Percentiles rank a stretch among this genome's conserved stretches.
Conservation (phyloP, 2,329 filamentous ascomycete genomes). For the Penicillium sp. region DNA sequence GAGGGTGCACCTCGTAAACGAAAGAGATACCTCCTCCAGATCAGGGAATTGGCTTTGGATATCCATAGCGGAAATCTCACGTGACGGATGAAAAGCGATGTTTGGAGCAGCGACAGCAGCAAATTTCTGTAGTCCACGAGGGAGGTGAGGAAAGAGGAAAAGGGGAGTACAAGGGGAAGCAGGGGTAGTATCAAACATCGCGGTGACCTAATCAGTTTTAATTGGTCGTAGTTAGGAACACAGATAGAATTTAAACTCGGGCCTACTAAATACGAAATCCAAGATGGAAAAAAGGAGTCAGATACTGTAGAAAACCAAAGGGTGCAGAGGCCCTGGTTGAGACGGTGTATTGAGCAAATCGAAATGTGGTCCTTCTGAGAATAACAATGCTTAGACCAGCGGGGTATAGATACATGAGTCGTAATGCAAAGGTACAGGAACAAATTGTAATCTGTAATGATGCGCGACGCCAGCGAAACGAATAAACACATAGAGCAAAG, state of each 20-base stretch:
- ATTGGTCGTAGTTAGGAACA: no score
- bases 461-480: not conserved
- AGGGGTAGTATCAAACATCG: no score
- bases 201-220: no score
- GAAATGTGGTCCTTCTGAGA: conserved; percentile 1
- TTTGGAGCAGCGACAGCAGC: not conserved
- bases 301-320: not conserved
- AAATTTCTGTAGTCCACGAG: not conserved
- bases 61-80: not conserved
- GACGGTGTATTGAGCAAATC: conserved; percentile 1
- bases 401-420: conserved; percentile 25
- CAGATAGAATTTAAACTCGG: no score
- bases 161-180: not conserved
- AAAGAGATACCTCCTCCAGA: conserved; percentile 27
- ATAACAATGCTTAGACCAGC: conserved; percentile 5
- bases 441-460: not conserved
- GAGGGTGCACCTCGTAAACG: conserved; percentile 30
- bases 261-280: no score
- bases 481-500: not conserved
- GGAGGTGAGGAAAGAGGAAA: not conserved
- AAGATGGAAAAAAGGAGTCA: no score
- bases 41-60: conserved; percentile 4
- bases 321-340: conserved; percentile 1
- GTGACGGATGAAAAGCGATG: not conserved
- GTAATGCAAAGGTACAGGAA: conserved; percentile 13